Percentiles rank a stretch among this genome's conserved stretches.
These are phyloP conservation scores for Mycena pura DNA, from an alignment of 768 basidiomycete species.

Conservation along the genomic window DNA sequence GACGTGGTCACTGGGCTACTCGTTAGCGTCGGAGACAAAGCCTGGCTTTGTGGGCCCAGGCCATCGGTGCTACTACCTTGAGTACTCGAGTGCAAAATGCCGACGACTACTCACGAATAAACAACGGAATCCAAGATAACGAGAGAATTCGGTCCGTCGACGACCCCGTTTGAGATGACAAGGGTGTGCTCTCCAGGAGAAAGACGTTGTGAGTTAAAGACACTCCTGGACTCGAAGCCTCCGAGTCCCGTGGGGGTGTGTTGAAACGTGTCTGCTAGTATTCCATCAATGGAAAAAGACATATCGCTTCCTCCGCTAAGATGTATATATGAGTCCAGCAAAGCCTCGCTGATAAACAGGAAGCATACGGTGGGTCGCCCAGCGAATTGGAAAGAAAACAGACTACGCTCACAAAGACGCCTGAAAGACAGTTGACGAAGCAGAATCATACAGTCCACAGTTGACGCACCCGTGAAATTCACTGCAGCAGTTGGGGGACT, in stretches of 20 bases:
- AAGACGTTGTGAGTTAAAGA: slow-evolving; percentile 1
- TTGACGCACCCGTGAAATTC: slow-evolving; percentile 11
- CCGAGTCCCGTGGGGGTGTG: slow-evolving; percentile 3
- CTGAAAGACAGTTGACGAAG: not conserved
- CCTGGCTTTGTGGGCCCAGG: too few species aligned
- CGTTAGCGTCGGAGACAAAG: too few species aligned
- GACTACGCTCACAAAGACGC: slow-evolving; percentile 18
- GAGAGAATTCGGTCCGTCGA: slow-evolving; percentile 4
- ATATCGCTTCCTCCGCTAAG: slow-evolving; percentile 11
- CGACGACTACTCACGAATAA: slow-evolving; percentile 16
- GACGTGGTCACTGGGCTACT: too few species aligned
- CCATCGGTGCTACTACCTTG: too few species aligned
- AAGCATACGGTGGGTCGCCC: slow-evolving; percentile 7
- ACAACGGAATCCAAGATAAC: slow-evolving; percentile 24
- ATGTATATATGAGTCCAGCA: not conserved
- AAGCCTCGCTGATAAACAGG: too few species aligned
- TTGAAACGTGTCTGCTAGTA: not conserved
- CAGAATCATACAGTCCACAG: too few species aligned
- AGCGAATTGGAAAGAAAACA: slow-evolving; percentile 17
- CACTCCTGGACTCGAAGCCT: slow-evolving; percentile 7
- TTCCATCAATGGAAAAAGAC: slow-evolving; percentile 15
- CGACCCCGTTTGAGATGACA: slow-evolving; percentile 3
- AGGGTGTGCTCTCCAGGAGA: slow-evolving; percentile 9
- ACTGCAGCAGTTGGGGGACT: slow-evolving; percentile 1
- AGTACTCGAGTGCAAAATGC: too few species aligned